Evolutionary conservation across 768 basidiomycete genomes (phyloP), one percentile per base, ranked within the genome.

Genomic region (Cystobasidiopsis lactophilus): DNA sequence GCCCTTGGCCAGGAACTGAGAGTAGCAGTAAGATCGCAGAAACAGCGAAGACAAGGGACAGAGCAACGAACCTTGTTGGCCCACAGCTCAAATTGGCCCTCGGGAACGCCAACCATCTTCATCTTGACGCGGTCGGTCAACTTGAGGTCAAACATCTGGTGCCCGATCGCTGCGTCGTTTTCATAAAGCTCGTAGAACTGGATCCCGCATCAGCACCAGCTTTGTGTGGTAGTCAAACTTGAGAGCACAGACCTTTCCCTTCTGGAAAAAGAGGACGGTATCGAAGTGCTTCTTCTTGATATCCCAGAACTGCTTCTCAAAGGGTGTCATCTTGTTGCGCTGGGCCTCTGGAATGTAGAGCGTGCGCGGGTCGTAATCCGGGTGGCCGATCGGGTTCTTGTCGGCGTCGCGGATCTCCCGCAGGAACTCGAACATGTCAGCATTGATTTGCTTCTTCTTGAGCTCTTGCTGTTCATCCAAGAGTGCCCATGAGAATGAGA

Each of bases 31-130:
- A 10, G 7, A 7, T 43, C 9, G 24, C n/a, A 43, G 7, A 19
- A 43, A 9, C 7, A 43, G 24, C 24, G n/a, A 43, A 9, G 24
- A 7, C 7, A 10, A 43, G 37, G 11, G 11, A 19, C 37, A 38
- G 19, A 38, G 82, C 81, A 18, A 82, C 33, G 7, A 7, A 35
- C 33, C 16, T 35, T 35, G 16, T 16, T 35, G 16, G 33, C 82
- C 84, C 83, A 89, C 61, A 82, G 80, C 61, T 89, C 85, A 68
- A 98, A 89, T 2, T 79, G 78, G 68, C 75, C 77, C 63, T 96
- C 93, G 0, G 93, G 93, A 5, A 96, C 89, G 35, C 93, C 93
- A 38, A 84, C 91, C 91, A 98, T 98, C 56, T 80, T 86, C 93
- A 98, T 98, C 68, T 96, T 96, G 43, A 96, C 93, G 56, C 93